phyloP scores from a whole-genome alignment of 23 red algal species.

The Pyropia yezoensis region DNA sequence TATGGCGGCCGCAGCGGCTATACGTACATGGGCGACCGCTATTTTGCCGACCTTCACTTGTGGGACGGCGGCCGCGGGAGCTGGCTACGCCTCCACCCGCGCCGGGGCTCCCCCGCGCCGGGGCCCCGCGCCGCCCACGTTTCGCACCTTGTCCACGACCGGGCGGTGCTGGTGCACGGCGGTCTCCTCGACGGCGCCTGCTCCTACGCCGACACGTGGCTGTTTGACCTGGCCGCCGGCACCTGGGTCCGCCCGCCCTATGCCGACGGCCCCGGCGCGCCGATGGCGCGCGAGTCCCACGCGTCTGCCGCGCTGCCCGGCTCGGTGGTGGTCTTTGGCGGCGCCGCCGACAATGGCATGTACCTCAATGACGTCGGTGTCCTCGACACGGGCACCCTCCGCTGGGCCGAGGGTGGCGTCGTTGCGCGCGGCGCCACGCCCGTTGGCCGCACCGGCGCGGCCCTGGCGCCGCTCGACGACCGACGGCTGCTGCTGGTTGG shows the following conservation, averaged over 20 bases:
- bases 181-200: conserved; percentile 41
- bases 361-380: conserved; percentile 21
- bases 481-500: conserved; percentile 28
- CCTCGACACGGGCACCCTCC: conserved; percentile 30
- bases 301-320: conserved; percentile 18
- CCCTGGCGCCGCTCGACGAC: conserved; percentile 34
- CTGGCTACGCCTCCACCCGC: conserved; percentile 35
- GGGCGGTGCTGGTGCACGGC: conserved; percentile 40
- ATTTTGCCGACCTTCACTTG: conserved; percentile 24
- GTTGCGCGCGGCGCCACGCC: conserved; percentile 25
- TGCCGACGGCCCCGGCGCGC: conserved; percentile 22
- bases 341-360: conserved; percentile 6
- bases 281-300: conserved; percentile 43
- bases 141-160: conserved; percentile 24
- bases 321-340: conserved; percentile 34
- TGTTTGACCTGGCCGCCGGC: conserved; percentile 36
- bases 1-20: conserved; percentile 57
- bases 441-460: conserved; percentile 15
- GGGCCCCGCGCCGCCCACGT: conserved; percentile 35
- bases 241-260: conserved; percentile 34
- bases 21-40: conserved; percentile 36
- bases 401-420: conserved; percentile 15
- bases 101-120: conserved; percentile 15
- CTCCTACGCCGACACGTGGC: conserved; percentile 35
- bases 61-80: conserved; percentile 35